Conservation (phyloP, 495 filamentous ascomycete species). For the Annulohypoxylon maeteangense region DNA sequence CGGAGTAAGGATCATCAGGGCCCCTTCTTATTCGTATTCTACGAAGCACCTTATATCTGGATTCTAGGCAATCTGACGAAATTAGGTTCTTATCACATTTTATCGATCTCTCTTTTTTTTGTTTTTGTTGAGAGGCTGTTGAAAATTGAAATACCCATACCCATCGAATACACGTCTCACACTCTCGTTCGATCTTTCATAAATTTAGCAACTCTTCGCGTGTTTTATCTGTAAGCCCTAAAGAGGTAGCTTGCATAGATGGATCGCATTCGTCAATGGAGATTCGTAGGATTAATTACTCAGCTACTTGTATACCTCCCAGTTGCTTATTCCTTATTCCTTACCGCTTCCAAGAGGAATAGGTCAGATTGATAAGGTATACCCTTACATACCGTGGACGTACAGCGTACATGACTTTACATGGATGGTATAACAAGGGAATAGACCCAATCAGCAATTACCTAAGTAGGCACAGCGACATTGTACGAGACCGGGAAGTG, state of each 20-base stretch:
- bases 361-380: background rate
- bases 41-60: background rate
- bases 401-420: too few species aligned
- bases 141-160: too few species aligned
- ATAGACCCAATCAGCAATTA: background rate
- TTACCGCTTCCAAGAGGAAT: background rate
- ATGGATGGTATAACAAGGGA: background rate
- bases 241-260: background rate
- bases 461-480: background rate
- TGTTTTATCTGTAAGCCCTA: slow-evolving; percentile 11
- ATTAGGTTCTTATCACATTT: background rate
- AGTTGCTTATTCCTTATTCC: background rate
- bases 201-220: slow-evolving; percentile 5
- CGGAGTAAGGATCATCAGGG: background rate
- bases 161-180: background rate
- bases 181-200: slow-evolving; percentile 11
- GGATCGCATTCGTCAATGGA: slow-evolving; percentile 5
- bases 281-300: slow-evolving; percentile 10
- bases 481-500: background rate
- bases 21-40: background rate
- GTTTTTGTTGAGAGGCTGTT: background rate
- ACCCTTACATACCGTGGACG: background rate
- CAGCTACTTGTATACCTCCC: background rate
- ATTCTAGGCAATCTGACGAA: background rate
- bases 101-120: too few species aligned